A percentile compares a stretch with the other conserved stretches of the same genome.
Evolutionary conservation across 1,284 basidiomycete species (phyloP).

Genomic region (Omphalotus olearius): DNA sequence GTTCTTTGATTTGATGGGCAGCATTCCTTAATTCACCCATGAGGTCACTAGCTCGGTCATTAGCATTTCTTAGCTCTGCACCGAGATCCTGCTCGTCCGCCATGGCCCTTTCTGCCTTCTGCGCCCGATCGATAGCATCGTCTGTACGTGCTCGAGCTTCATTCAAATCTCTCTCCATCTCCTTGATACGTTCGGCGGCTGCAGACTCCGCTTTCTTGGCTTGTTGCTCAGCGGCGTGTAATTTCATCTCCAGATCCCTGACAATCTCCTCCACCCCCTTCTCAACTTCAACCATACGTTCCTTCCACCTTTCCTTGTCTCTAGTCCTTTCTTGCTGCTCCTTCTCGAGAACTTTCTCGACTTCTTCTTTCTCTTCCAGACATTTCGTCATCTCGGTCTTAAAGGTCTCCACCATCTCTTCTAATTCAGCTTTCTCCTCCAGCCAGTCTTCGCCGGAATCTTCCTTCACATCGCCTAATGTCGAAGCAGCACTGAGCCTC

Average conservation of each 20-base stretch:
- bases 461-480: slow-evolving; percentile 55
- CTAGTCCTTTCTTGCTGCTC: slow-evolving; percentile 52
- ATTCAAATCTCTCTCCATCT: slow-evolving; percentile 40
- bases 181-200: slow-evolving; percentile 35
- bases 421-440: slow-evolving; percentile 59
- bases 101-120: slow-evolving; percentile 56
- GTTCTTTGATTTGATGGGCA: slow-evolving; percentile 48
- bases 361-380: slow-evolving; percentile 12
- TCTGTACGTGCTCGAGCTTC: slow-evolving; percentile 48
- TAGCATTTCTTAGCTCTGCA: slow-evolving; percentile 57
- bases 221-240: slow-evolving; percentile 46
- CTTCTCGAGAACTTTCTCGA: slow-evolving; percentile 36
- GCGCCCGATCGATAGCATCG: slow-evolving; percentile 49
- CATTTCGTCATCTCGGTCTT: slow-evolving; percentile 31
- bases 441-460: slow-evolving; percentile 53
- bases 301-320: slow-evolving; percentile 66
- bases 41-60: slow-evolving; percentile 50
- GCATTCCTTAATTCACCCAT: slow-evolving; percentile 54
- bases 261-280: slow-evolving; percentile 62
- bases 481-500: slow-evolving; percentile 46
- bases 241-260: slow-evolving; percentile 54
- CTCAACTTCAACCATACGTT: slow-evolving; percentile 66
- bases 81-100: slow-evolving; percentile 62
- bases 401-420: slow-evolving; percentile 36
- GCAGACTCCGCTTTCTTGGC: slow-evolving; percentile 36